A percentile compares a stretch with the other conserved stretches of the same genome.
phyloP scores from a whole-genome alignment of 768 basidiomycete genomes.

The Pisolithus albus region DNA sequence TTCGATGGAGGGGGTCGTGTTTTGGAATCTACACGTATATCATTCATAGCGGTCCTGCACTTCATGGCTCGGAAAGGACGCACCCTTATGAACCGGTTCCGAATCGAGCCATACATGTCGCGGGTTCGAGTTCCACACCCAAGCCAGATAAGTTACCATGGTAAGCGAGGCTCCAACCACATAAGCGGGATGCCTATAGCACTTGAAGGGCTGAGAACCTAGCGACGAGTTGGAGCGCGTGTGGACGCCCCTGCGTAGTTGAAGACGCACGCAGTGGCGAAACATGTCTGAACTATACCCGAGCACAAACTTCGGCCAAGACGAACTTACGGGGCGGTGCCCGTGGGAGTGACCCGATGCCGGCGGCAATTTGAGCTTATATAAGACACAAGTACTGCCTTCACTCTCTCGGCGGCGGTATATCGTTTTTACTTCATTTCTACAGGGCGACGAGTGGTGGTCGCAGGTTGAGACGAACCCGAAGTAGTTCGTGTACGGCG shows the following conservation, averaged over 20 bases:
- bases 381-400: too few species aligned
- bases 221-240: conserved; percentile 27
- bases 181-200: conserved; percentile 24
- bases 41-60: neutral
- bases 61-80: conserved; percentile 3
- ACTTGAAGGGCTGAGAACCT: conserved; percentile 15
- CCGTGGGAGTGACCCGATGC: too few species aligned
- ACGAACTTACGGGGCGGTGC: too few species aligned
- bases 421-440: too few species aligned
- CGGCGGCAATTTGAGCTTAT: too few species aligned
- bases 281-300: conserved; percentile 49
- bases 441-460: too few species aligned
- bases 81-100: conserved; percentile 21
- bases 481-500: conserved; percentile 62
- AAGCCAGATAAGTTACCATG: conserved; percentile 42
- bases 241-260: conserved; percentile 48
- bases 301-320: too few species aligned
- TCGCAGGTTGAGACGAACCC: conserved; percentile 52
- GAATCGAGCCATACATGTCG: conserved; percentile 46
- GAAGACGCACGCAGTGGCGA: conserved; percentile 45
- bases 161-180: conserved; percentile 41
- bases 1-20: conserved; percentile 5
- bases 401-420: too few species aligned
- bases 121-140: conserved; percentile 37
- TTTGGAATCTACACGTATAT: conserved; percentile 13